These are phyloP conservation scores for Botrytis elliptica DNA, from an alignment of 2,329 filamentous ascomycete genomes.

Conservation along the genomic window DNA sequence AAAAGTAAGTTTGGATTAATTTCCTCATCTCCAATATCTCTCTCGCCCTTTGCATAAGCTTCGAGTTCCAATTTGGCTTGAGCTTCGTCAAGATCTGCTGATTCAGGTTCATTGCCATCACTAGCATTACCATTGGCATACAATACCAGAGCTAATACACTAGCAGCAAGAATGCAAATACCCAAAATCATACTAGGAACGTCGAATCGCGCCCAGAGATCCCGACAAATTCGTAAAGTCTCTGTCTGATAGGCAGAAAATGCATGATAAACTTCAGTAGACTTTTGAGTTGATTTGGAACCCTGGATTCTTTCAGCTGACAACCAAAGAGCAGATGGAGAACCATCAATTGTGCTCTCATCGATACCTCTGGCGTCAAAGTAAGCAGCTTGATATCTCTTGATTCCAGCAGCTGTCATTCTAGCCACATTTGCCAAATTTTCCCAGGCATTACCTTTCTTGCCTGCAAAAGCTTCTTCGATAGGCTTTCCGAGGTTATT, in stretches of 20 bases:
- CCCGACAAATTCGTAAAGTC: conserved; percentile 76
- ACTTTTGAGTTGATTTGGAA: conserved; percentile 41
- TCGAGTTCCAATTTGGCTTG: conserved; percentile 58
- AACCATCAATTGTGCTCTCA: conserved; percentile 54
- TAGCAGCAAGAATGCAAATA: conserved; percentile 65
- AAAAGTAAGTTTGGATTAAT: conserved; percentile 31
- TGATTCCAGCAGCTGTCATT: conserved; percentile 79
- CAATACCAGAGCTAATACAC: conserved; percentile 67
- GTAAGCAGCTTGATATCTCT: conserved; percentile 85
- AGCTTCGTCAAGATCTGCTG: conserved; percentile 59
- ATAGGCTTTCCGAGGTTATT: conserved; percentile 94
- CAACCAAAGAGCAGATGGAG: conserved; percentile 58
- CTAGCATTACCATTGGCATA: conserved; percentile 65
- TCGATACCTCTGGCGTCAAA: conserved; percentile 68
- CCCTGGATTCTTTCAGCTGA: conserved; percentile 43
- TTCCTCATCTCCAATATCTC: conserved; percentile 28
- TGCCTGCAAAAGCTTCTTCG: conserved; percentile 83
- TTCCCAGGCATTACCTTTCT: conserved; percentile 66
- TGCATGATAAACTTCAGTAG: conserved; percentile 50
- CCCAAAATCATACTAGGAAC: conserved; percentile 81
- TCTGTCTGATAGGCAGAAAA: conserved; percentile 74
- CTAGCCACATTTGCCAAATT: conserved; percentile 77
- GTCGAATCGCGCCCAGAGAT: conserved; percentile 90
- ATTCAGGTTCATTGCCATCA: conserved; percentile 53
- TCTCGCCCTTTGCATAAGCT: conserved; percentile 31